phyloP scores from a whole-genome alignment of 2,329 filamentous ascomycete species.

The Penicillium sp. region DNA sequence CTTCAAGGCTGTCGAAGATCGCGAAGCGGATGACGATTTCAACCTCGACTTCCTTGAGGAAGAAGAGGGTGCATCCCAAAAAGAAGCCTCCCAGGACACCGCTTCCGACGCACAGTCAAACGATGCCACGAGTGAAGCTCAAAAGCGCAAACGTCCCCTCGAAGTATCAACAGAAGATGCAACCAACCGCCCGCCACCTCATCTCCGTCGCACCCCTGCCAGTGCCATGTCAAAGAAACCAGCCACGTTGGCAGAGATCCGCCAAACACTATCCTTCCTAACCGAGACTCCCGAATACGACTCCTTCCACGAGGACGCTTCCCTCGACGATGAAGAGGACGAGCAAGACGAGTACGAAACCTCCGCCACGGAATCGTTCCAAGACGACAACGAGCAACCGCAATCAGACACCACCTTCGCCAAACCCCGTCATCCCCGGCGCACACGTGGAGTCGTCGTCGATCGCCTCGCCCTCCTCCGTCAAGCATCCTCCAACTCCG shows the following conservation, averaged over 20 bases:
- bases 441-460: slow-evolving; percentile 44
- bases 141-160: slow-evolving; percentile 45
- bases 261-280: slow-evolving; percentile 77
- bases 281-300: slow-evolving; percentile 66
- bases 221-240: slow-evolving; percentile 63
- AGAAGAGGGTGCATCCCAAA: slow-evolving; percentile 43
- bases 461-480: slow-evolving; percentile 47
- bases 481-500: slow-evolving; percentile 46
- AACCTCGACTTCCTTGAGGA: slow-evolving; percentile 71
- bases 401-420: slow-evolving; percentile 27
- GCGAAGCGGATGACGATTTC: slow-evolving; percentile 67
- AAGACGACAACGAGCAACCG: slow-evolving; percentile 23
- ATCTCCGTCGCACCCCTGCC: slow-evolving; percentile 59
- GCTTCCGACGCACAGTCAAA: slow-evolving; percentile 22
- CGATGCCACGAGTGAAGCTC: slow-evolving; percentile 20
- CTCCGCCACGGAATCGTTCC: slow-evolving; percentile 19
- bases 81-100: slow-evolving; percentile 29
- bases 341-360: slow-evolving; percentile 20
- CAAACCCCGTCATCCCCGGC: slow-evolving; percentile 38
- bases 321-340: slow-evolving; percentile 43
- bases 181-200: slow-evolving; percentile 56
- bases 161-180: slow-evolving; percentile 43
- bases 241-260: slow-evolving; percentile 73
- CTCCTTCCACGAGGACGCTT: slow-evolving; percentile 55
- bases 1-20: slow-evolving; percentile 83